Conservation (phyloP, 2,329 filamentous ascomycete genomes). For the Madurella fahalii region DNA sequence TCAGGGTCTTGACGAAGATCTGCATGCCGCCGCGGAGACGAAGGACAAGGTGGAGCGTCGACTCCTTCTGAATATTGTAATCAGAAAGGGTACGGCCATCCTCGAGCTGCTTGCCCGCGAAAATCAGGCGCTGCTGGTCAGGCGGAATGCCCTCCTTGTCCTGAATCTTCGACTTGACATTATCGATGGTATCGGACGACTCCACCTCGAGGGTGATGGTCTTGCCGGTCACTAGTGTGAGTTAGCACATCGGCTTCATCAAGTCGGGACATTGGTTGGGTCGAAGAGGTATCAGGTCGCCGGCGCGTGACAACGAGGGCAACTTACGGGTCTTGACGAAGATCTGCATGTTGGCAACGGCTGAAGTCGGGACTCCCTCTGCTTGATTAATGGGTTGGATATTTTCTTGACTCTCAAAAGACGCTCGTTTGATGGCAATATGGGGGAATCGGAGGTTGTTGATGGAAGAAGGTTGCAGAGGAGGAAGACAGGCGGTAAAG, state of each 20-base stretch:
- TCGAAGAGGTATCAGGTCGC: constrained; percentile 7
- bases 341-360: constrained; percentile 74
- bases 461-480: constrained; percentile 23
- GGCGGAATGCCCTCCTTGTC: constrained; percentile 88
- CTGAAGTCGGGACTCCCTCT: constrained; percentile 21
- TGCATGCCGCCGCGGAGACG: constrained; percentile 65
- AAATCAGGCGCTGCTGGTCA: constrained; percentile 80
- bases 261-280: constrained; percentile 35
- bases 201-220: constrained; percentile 80
- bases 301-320: constrained; percentile 24
- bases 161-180: constrained; percentile 86
- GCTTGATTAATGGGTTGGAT: constrained; percentile 7
- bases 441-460: constrained; percentile 16
- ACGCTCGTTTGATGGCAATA: constrained; percentile 9
- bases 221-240: constrained; percentile 68
- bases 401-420: constrained; percentile 1
- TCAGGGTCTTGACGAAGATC: constrained; percentile 80
- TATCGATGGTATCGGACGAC: constrained; percentile 76
- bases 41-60: constrained; percentile 70
- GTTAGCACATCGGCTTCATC: constrained; percentile 44
- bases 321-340: constrained; percentile 92
- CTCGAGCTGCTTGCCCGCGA: constrained; percentile 55
- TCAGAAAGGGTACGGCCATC: constrained; percentile 51
- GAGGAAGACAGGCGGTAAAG: constrained; percentile 19
- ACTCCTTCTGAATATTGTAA: constrained; percentile 59